Percentiles rank a stretch among this genome's conserved stretches.
phyloP scores from a whole-genome alignment of 495 filamentous ascomycete genomes.

The Neurospora sp. region DNA sequence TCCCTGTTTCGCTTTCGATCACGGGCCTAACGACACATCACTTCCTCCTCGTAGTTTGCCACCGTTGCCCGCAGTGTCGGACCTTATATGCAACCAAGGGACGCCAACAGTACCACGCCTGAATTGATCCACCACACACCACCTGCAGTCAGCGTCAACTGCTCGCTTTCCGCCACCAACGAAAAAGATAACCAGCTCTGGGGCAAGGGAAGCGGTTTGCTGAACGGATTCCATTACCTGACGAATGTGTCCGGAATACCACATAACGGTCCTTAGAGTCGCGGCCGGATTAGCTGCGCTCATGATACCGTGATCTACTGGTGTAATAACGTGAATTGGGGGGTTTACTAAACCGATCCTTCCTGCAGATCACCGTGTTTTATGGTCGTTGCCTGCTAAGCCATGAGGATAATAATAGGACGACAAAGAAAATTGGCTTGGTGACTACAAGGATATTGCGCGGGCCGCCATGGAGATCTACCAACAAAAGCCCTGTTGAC shows the following conservation, averaged over 20 bases:
- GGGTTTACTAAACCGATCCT: background rate
- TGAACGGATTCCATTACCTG: background rate
- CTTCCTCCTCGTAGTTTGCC: background rate
- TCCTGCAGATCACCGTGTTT: background rate
- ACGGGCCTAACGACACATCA: background rate
- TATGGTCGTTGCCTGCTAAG: background rate
- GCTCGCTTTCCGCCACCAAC: background rate
- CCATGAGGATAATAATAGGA: background rate
- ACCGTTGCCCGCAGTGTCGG: background rate
- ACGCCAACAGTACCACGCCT: background rate
- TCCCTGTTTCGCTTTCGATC: background rate
- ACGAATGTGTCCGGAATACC: too few species aligned
- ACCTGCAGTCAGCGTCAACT: background rate
- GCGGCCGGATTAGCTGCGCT: background rate
- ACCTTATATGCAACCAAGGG: background rate
- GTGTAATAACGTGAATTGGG: background rate
- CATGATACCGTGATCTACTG: background rate
- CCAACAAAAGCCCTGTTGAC: background rate
- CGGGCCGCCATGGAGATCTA: background rate
- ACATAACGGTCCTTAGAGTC: too few species aligned
- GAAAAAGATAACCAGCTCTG: too few species aligned
- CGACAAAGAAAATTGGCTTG: too few species aligned
- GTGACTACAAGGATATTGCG: too few species aligned
- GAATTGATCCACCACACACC: background rate
- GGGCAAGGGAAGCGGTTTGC: too few species aligned